Conservation (phyloP, 805 yeast species). For the Kazachstania kunashirensis region DNA sequence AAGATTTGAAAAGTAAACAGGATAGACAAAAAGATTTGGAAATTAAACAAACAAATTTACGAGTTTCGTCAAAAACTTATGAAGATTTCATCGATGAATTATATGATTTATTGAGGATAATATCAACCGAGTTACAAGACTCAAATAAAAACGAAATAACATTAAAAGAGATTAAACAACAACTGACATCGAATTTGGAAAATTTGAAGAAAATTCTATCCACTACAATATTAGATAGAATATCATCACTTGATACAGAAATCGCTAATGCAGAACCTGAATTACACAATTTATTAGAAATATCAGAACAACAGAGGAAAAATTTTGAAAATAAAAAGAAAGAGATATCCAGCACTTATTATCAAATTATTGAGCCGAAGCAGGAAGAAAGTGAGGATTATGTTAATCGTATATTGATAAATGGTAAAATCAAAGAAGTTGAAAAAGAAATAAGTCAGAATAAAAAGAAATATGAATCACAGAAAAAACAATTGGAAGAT, state of each 20-base stretch:
- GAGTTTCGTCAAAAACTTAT: constrained; percentile 49
- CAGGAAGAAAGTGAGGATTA: constrained; percentile 39
- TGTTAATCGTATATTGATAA: constrained; percentile 30
- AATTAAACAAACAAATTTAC: constrained; percentile 39
- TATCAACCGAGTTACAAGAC: constrained; percentile 39
- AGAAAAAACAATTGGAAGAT: constrained; percentile 41
- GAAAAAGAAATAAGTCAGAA: constrained; percentile 21
- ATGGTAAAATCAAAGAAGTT: constrained; percentile 33
- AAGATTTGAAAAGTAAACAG: constrained; percentile 35
- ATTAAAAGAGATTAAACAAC: constrained; percentile 44
- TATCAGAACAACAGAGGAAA: constrained; percentile 35
- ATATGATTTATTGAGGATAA: constrained; percentile 28
- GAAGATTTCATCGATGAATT: constrained; percentile 28
- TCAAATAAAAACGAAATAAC: constrained; percentile 31
- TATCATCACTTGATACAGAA: constrained; percentile 33
- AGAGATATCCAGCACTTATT: constrained; percentile 38
- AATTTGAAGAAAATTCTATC: constrained; percentile 31
- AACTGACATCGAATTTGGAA: constrained; percentile 34
- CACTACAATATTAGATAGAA: constrained; percentile 36
- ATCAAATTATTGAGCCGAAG: constrained; percentile 40
- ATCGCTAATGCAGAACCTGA: constrained; percentile 41
- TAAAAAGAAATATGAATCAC: constrained; percentile 40
- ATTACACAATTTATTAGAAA: constrained; percentile 39
- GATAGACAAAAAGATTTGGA: constrained; percentile 36
- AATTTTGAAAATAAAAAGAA: constrained; percentile 38